Evolutionary conservation across 306 rosid species (phyloP), one percentile per base, ranked within the genome.

Genomic region (Vachellia pachyceras): DNA sequence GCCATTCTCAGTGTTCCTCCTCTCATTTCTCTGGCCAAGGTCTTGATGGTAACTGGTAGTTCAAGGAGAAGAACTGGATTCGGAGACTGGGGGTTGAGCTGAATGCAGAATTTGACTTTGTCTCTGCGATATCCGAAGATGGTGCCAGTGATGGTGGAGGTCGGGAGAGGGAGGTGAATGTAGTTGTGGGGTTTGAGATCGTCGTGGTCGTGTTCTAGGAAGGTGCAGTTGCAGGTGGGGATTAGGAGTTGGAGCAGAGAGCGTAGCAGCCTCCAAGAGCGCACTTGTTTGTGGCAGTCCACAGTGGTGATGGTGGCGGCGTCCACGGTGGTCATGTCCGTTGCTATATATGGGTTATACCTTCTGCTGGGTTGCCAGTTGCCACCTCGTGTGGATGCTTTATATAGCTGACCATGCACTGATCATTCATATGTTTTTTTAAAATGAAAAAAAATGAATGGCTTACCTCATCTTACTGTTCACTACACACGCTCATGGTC

Each of bases 211-310:
- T 87, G 85, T 77, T 89, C 86, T 10, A 84, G 8, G 70, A 91
- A 76, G 79, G 71, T 85, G 86, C 89, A 80, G 18, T 84, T 89
- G 82, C 97, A 95, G 57, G 88, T 86, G 15, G 99, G 99, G 83
- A 91, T 92, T 45, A 95, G 88, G 10, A 91, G 85, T 60, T 92
- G 86, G 17, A 87, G 42, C 41, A 95, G 89, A 15, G 92, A 90
- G 66, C 97, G 97, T n/a, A 95, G 92, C 6, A 95, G 84, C 78
- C 91, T 86, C 97, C 97, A 95, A 61, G 99, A 92, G 37, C 97
- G 89, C 60, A 92, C 99, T 87, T 95, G 95, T 57, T 93, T 95
- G 20, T 95, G 95, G 86, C 98, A 95, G 76, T 92, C 98, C 14
- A 95, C 97, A 18, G 89, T 75, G 79, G 91, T 77, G 49, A 87